Evolutionary conservation across 306 rosid species (phyloP), one percentile per base, ranked within the genome.

Genomic region (Boehmeria nivea): DNA sequence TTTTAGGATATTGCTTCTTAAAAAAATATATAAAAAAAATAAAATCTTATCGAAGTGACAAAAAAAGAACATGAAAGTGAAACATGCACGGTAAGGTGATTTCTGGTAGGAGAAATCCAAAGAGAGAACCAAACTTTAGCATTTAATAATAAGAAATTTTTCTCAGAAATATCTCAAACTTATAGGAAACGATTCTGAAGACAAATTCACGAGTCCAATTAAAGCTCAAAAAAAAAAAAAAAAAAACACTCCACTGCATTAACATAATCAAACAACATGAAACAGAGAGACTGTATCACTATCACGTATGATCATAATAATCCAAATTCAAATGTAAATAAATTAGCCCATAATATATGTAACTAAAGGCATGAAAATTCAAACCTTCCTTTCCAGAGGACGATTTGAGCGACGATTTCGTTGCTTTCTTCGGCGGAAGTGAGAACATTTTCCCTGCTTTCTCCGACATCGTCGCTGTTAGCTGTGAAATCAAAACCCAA

Each of bases 361-460:
- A 31, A 31, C 36, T n/a, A n/a, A 31, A 31, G 3, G 39, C 5
- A 11, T 16, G 33, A 49, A 42, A 33, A 12, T 34, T 43, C 73
- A 62, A 59, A 77, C 78, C 82, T 39, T 76, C 65, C 33, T 60
- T 65, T 21, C 43, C 4, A 8, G 58, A 40, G 37, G 63, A 13
- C 7, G 75, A 70, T 36, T 75, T 70, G 60, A 77, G 70, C 3
- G 78, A 59, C 22, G 81, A 59, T 38, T 76, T 76, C 22, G 36
- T 45, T 34, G 51, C 65, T 39, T 43, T 48, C 39, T 22, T 47
- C 39, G 38, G 36, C 37, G 48, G 65, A 51, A 58, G 21, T 22
- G 88, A 63, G 53, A 27, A 71, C 43, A 77, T 83, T 71, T 76
- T 84, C 64, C 83, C 95, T 28, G 82, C 86, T 75, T 85, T 89